Evolutionary conservation across 306 rosid genomes (phyloP), one percentile per base, ranked within the genome.

Genomic region (Dryas drummondii): DNA sequence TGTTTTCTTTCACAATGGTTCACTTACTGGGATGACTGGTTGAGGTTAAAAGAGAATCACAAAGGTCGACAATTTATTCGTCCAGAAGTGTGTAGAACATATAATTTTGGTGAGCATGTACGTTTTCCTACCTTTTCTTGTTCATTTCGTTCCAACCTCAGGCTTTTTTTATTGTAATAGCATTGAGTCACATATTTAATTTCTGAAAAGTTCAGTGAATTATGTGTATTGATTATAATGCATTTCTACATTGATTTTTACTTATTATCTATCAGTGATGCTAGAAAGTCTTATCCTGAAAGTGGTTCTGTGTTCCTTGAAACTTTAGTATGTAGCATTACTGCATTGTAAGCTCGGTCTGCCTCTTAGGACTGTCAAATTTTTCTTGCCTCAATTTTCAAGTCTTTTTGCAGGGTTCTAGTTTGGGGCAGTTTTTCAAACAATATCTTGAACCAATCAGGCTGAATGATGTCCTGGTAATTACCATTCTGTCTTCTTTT

Each of bases 21-120:
- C 74, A 94, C 97, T 74, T 94, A 94, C 84, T 94, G 98, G 98
- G 98, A 94, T 78, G 98, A 94, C 80, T 94, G 98, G 97, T 85
- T 94, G 86, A 88, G 98, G 79, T 80, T 90, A 73, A 79, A 90
- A 86, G 96, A 85, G 75, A 94, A 91, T 83, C 97, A 78, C 83
- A 83, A 84, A 77, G 98, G 96, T 76, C 89, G 97, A 50, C 98
- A 94, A 73, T 90, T 94, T 87, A 80, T 94, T 76, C 96, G 93
- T 73, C 98, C 98, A 3, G 97, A 94, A 91, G 93, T 94, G 53
- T 91, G 98, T 90, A 90, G 98, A 86, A 94, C 97, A 75, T 94
- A 90, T 81, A 94, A 94, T 77, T 91, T 94, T 45, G 98, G 98
- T 3, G 97, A 91, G 87, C 96, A 88, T 80, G 98, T 93, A 86